These are phyloP conservation scores for Candida patagonica DNA, from an alignment of 805 yeast genomes.

Conservation along the genomic window DNA sequence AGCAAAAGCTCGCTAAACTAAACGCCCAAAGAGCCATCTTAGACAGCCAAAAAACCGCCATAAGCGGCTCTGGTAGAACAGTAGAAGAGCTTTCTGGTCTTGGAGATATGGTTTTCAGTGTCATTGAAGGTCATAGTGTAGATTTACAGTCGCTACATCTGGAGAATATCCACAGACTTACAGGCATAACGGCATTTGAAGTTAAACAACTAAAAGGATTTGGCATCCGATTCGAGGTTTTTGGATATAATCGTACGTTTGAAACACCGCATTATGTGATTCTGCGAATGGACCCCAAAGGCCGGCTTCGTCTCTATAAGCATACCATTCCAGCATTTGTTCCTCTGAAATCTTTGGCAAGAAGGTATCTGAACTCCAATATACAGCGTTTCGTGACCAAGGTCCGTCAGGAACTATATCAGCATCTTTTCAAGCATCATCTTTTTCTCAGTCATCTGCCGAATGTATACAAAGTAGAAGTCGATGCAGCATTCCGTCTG, in stretches of 20 bases:
- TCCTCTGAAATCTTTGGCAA: constrained; percentile 9
- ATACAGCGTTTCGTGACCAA: constrained; percentile 11
- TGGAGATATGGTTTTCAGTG: not conserved
- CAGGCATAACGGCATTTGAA: constrained; percentile 17
- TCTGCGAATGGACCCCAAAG: constrained; percentile 8
- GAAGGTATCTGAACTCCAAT: constrained; percentile 9
- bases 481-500: constrained; percentile 11
- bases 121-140: not conserved
- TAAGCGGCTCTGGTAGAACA: not conserved
- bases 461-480: constrained; percentile 9
- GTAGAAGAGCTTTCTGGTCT: not conserved
- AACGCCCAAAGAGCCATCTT: constrained; percentile 1
- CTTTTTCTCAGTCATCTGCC: constrained; percentile 64
- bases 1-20: constrained; percentile 2
- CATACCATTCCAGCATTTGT: constrained; percentile 16
- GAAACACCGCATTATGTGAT: constrained; percentile 17
- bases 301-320: constrained; percentile 7
- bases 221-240: constrained; percentile 17
- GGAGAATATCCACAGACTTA: constrained; percentile 15
- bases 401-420: constrained; percentile 39
- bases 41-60: not conserved
- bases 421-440: constrained; percentile 65
- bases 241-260: constrained; percentile 5
- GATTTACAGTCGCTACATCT: constrained; percentile 4
- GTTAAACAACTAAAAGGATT: constrained; percentile 11